Percentiles rank a stretch among this genome's conserved stretches.
Evolutionary conservation across 129 eudicot species (phyloP).

Genomic region (Centella asiatica): DNA sequence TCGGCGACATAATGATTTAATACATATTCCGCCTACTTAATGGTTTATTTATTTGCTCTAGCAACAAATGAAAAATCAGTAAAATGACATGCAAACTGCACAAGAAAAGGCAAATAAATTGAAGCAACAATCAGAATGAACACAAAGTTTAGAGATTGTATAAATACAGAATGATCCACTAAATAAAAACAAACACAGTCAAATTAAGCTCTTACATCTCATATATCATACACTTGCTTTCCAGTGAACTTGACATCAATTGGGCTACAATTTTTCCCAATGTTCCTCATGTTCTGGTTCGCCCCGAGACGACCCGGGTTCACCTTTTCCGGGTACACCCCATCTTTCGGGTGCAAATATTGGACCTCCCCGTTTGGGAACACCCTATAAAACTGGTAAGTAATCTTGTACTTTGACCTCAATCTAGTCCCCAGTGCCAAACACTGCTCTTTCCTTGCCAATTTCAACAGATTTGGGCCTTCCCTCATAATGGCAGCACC

Average conservation of each 20-base stretch:
- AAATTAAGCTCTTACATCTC: slow-evolving; percentile 22
- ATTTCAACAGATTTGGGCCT: slow-evolving; percentile 78
- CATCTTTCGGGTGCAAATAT: slow-evolving; percentile 96
- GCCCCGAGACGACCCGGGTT: slow-evolving; percentile 86
- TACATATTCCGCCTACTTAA: background rate
- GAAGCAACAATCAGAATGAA: background rate
- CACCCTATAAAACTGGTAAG: slow-evolving; percentile 90
- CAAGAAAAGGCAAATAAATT: background rate
- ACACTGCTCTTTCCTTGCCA: slow-evolving; percentile 96
- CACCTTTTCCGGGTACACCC: slow-evolving; percentile 96
- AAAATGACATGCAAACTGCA: too few relatives aligned
- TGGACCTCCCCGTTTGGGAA: slow-evolving; percentile 96
- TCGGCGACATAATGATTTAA: too few relatives aligned
- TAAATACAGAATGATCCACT: slow-evolving; percentile 5
- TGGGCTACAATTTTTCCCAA: slow-evolving; percentile 90
- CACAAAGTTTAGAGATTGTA: slow-evolving; percentile 2
- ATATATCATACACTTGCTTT: slow-evolving; percentile 74
- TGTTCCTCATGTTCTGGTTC: slow-evolving; percentile 77
- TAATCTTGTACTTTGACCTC: slow-evolving; percentile 94
- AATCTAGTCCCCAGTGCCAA: slow-evolving; percentile 85
- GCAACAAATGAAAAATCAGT: too few relatives aligned
- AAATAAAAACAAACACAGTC: background rate
- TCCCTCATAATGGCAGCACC: slow-evolving; percentile 97
- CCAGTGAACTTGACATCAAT: slow-evolving; percentile 98
- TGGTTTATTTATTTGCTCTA: background rate